Conservation (phyloP, 768 basidiomycete genomes). For the Leucocoprinus leucothites region DNA sequence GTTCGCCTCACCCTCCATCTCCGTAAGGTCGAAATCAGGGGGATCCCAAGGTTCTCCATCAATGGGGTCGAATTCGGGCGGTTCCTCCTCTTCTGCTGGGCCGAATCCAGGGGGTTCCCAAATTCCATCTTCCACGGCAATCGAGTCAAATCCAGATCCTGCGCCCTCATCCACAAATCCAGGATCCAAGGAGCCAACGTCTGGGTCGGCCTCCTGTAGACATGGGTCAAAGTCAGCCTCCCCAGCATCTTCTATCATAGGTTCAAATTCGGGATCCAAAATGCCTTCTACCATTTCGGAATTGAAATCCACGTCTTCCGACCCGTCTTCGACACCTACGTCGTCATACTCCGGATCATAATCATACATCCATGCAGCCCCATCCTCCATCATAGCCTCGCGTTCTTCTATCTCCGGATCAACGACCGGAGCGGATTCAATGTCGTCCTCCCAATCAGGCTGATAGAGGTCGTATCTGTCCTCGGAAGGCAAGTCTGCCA, state of each 20-base stretch:
- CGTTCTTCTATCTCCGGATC: slow-evolving; percentile 9
- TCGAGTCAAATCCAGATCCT: too few species aligned
- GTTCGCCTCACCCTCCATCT: too few species aligned
- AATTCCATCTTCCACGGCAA: too few species aligned
- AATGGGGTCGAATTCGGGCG: neutral
- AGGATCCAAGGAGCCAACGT: neutral
- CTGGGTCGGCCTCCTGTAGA: slow-evolving; percentile 7
- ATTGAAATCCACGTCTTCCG: slow-evolving; percentile 4
- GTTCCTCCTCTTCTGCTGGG: too few species aligned
- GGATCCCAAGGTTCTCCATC: neutral
- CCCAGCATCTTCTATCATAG: neutral
- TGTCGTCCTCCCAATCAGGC: slow-evolving; percentile 2
- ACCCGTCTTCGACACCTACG: slow-evolving; percentile 15
- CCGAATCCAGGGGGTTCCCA: too few species aligned
- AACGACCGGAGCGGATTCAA: neutral
- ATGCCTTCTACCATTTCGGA: neutral
- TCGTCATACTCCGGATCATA: slow-evolving; percentile 19
- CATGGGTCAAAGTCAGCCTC: slow-evolving; percentile 6
- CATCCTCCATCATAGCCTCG: slow-evolving; percentile 19
- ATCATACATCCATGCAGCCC: slow-evolving; percentile 18
- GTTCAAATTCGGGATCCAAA: slow-evolving; percentile 2
- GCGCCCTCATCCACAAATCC: too few species aligned
- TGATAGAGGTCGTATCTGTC: neutral
- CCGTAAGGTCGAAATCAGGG: too few species aligned
- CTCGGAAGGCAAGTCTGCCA: slow-evolving; percentile 14